Base-by-base conservation (phyloP, 257 asterid genomes). In the Primulina tabacum region DNA sequence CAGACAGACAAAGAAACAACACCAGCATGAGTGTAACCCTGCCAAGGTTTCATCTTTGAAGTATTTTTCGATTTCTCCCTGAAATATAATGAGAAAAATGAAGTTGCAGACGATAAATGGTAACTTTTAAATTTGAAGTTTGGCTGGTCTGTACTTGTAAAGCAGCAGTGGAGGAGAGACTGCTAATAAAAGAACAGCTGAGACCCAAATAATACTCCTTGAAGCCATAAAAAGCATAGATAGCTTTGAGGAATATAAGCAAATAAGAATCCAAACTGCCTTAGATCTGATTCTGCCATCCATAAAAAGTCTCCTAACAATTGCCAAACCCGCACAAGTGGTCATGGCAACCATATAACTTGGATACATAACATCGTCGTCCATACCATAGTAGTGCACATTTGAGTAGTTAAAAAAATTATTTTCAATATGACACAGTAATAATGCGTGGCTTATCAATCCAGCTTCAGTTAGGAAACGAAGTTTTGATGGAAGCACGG, bases 91-190 rank as follows among this genome's bases (percentile, higher is more conserved):
- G 62, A 78, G 68, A 75, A 43, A 61, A 60, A 67, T 58, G 73
- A 65, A 71, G 63, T 62, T 60, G 67, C 58, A 55, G 62, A 11
- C 14, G 67, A 53, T 40, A 55, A 56, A 69, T 20, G 57, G 70
- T 64, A 66, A 78, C 38, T 64, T 52, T 47, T 30, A 55, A 62
- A 68, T 64, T 50, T n/a, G 29, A 73, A 60, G 61, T 64, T 71
- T 70, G 71, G 68, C 69, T 65, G 61, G 78, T 30, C 67, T 58
- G 72, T 88, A 94, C 99, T 82, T 94, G 80, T 94, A 94, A 55
- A 94, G 96, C 86, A 94, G 95, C 79, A 94, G 65, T 38, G 99
- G 97, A 77, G 99, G 99, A 75, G 99, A 88, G 79, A 91, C 86
- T 60, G 97, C 95, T 73, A 94, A 80, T 69, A 89, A 84, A 71